Evolutionary conservation across 2,329 filamentous ascomycete genomes (phyloP), one percentile per base, ranked within the genome.

Genomic region (Parasarocladium wereldwijsianum): DNA sequence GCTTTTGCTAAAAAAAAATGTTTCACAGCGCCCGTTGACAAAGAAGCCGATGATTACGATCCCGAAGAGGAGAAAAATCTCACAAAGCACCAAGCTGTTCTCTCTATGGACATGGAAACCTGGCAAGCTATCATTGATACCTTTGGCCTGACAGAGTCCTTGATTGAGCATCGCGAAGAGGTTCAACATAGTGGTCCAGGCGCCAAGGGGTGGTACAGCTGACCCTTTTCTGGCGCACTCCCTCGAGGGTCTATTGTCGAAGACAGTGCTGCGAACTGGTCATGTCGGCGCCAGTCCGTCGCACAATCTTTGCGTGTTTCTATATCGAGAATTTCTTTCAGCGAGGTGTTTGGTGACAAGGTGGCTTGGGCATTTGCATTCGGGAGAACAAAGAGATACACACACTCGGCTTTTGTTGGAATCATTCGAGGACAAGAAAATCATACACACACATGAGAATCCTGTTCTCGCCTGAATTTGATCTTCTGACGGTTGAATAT

Each of bases 41-140:
- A 50, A 45, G 45, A 64, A 50, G 38, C 63, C 43, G 44, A 66
- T 29, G 58, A 58, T 32, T 64, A 61, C 40, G 60, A 58, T 16
- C 43, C 44, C n/a, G n/a, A n/a, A n/a, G n/a, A n/a, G n/a, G n/a
- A n/a, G n/a, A n/a, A n/a, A n/a, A n/a, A n/a, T n/a, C n/a, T n/a
- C n/a, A n/a, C 72, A 35, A 74, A 80, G 41, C 78, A 90, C 38
- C 90, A 98, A 54, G 82, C 86, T 9, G 77, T 98, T 14, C 71
- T 96, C 47, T 77, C 80, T 9, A 70, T 98, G 37, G 85, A 96
- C 42, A 90, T 85, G 60, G 64, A 70, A 2, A 81, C 70, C 0
- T 98, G 87, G 87, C 60, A 71, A 40, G 69, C 81, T 13, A 63
- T 94, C 25, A 76, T 93, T 28, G 52, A 79, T 8, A 71, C 70